phyloP scores from a whole-genome alignment of 1,284 basidiomycete genomes.

The Schizophyllum amplum region DNA sequence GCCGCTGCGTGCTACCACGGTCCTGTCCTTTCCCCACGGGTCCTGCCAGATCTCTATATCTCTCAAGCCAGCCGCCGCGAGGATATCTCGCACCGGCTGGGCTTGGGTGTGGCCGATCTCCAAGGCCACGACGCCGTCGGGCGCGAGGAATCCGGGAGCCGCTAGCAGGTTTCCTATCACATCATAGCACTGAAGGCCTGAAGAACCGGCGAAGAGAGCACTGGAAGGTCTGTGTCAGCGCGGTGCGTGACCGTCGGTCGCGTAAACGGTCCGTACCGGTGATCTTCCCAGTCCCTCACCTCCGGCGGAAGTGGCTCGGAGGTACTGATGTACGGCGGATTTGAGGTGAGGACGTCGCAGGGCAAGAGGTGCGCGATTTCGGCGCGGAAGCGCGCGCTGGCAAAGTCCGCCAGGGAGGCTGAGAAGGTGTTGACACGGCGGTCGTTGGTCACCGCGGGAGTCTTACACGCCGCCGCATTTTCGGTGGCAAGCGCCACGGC shows the following conservation, averaged over 20 bases:
- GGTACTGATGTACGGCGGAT: conserved; percentile 87
- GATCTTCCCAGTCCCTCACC: conserved; percentile 74
- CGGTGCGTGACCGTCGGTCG: neutral
- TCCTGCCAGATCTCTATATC: conserved; percentile 66
- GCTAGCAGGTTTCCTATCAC: conserved; percentile 57
- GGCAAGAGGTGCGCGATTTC: conserved; percentile 30
- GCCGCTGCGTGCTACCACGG: conserved; percentile 41
- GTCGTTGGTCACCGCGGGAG: conserved; percentile 22
- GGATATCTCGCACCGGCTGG: conserved; percentile 46
- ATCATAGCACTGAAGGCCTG: conserved; percentile 75
- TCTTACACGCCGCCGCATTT: conserved; percentile 46
- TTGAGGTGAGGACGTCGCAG: conserved; percentile 79
- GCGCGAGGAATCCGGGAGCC: conserved; percentile 34
- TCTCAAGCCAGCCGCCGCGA: conserved; percentile 33
- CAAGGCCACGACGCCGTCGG: conserved; percentile 55
- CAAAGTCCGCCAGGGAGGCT: conserved; percentile 35
- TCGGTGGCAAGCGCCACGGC: conserved; percentile 68
- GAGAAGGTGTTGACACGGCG: conserved; percentile 36
- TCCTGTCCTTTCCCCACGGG: conserved; percentile 64
- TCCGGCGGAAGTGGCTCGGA: conserved; percentile 52
- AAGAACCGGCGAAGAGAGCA: conserved; percentile 73
- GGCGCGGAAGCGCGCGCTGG: conserved; percentile 34
- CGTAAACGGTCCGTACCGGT: neutral
- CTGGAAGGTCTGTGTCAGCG: conserved; percentile 22
- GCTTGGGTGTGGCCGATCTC: conserved; percentile 80